Conservation (phyloP, 1,139 yeast species). For the Zygosaccharomyces sapae region DNA sequence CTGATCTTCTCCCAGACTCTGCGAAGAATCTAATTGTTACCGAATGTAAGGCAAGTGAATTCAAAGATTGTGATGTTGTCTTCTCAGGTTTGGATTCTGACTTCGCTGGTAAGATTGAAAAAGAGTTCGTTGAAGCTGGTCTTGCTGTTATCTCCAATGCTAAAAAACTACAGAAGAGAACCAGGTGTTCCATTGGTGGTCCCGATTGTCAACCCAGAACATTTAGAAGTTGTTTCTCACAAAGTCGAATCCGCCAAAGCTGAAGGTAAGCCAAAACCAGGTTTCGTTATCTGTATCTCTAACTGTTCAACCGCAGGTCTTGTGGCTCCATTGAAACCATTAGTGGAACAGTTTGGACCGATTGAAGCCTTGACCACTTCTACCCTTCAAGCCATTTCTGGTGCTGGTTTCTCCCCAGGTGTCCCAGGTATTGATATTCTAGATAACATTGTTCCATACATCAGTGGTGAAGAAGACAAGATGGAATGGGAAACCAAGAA, state of each 20-base stretch:
- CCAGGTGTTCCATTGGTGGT: conserved; percentile 87
- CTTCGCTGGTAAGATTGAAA: conserved; percentile 88
- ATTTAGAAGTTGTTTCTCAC: conserved; percentile 67
- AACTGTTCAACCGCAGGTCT: conserved; percentile 98
- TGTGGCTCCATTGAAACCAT: conserved; percentile 93
- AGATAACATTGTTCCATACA: conserved; percentile 91
- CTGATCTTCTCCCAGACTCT: conserved; percentile 67
- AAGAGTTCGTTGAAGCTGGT: conserved; percentile 76
- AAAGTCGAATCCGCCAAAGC: conserved; percentile 53
- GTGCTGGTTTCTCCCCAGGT: conserved; percentile 98
- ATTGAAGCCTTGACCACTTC: conserved; percentile 82
- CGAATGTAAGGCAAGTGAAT: conserved; percentile 72
- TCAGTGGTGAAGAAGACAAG: conserved; percentile 96
- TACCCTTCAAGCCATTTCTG: conserved; percentile 95
- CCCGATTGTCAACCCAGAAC: conserved; percentile 95
- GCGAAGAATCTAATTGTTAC: conserved; percentile 62
- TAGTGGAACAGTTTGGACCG: conserved; percentile 85
- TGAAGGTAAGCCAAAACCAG: conserved; percentile 56
- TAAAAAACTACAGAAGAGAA: conserved; percentile 85
- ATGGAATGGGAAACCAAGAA: conserved; percentile 98
- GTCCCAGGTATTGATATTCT: conserved; percentile 91
- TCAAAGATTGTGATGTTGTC: conserved; percentile 87
- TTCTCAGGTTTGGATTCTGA: conserved; percentile 94
- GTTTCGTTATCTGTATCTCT: conserved; percentile 89
- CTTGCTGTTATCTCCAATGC: conserved; percentile 88